phyloP scores from a whole-genome alignment of 2,329 filamentous ascomycete genomes.

The Knoxdaviesia capensis region DNA sequence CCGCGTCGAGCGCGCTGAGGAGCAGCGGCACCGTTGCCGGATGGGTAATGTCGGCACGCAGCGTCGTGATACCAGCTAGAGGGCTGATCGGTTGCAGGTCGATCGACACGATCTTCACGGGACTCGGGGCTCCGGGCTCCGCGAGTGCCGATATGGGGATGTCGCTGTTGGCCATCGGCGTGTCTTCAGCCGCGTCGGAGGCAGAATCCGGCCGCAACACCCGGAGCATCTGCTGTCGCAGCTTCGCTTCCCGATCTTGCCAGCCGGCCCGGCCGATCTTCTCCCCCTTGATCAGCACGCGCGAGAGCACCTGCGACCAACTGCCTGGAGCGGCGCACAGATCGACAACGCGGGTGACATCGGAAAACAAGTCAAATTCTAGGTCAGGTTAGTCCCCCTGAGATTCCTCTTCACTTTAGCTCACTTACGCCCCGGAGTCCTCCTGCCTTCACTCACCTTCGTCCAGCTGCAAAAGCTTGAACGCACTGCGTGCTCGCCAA shows the following conservation, averaged over 20 bases:
- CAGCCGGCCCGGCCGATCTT: slow-evolving; percentile 71
- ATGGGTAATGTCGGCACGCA: slow-evolving; percentile 93
- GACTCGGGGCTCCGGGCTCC: slow-evolving; percentile 26
- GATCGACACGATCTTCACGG: slow-evolving; percentile 88
- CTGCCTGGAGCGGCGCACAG: slow-evolving; percentile 89
- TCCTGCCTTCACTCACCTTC: slow-evolving; percentile 28
- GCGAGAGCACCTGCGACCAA: slow-evolving; percentile 92
- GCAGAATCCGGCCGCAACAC: slow-evolving; percentile 16
- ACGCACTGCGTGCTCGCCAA: slow-evolving; percentile 89
- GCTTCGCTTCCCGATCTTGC: slow-evolving; percentile 60
- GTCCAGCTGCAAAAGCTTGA: slow-evolving; percentile 91
- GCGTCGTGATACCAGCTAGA: slow-evolving; percentile 74
- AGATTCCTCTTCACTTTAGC: no score
- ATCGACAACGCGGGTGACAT: slow-evolving; percentile 84
- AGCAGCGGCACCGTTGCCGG: slow-evolving; percentile 84
- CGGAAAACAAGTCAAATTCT: slow-evolving; percentile 87
- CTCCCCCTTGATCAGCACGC: slow-evolving; percentile 84
- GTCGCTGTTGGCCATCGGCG: slow-evolving; percentile 4
- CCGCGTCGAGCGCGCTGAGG: slow-evolving; percentile 60
- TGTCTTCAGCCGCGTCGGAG: neutral
- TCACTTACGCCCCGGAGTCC: no score
- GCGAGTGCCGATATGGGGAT: slow-evolving; percentile 3
- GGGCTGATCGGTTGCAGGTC: slow-evolving; percentile 93
- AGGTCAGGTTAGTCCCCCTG: slow-evolving; percentile 8
- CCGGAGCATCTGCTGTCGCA: slow-evolving; percentile 39